Evolutionary conservation across 1,284 basidiomycete genomes (phyloP).

Genomic region (Moesziomyces sp.): DNA sequence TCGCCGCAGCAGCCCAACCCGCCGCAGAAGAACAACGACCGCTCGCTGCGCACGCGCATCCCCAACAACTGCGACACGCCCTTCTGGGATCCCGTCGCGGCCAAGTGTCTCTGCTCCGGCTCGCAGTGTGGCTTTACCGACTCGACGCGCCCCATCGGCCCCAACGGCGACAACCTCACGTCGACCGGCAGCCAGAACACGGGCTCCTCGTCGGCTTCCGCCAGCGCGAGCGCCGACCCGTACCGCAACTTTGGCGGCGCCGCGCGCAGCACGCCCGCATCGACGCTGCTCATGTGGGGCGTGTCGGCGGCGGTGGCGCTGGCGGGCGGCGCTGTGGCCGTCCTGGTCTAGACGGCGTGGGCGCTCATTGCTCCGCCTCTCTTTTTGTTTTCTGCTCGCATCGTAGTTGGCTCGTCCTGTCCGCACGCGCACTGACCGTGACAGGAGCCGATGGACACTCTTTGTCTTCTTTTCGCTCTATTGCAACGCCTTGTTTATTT

Average conservation of each 20-base stretch:
- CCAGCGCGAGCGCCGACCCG: conserved; percentile 32
- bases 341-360: conserved; percentile 13
- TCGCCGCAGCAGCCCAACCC: conserved; percentile 60
- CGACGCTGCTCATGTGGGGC: conserved; percentile 20
- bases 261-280: neutral
- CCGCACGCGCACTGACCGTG: neutral
- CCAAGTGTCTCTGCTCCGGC: conserved; percentile 57
- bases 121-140: conserved; percentile 52
- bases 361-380: too few relatives aligned
- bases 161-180: conserved; percentile 50
- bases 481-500: neutral
- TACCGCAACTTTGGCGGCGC: conserved; percentile 40
- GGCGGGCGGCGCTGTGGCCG: conserved; percentile 24
- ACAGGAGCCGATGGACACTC: neutral
- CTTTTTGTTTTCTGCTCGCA: neutral
- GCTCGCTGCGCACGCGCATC: conserved; percentile 53
- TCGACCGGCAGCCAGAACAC: conserved; percentile 37
- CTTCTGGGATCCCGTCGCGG: conserved; percentile 61
- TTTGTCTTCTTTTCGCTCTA: neutral
- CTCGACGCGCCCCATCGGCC: conserved; percentile 56
- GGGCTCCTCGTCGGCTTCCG: conserved; percentile 3
- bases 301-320: conserved; percentile 16
- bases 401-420: neutral
- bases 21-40: conserved; percentile 61
- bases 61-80: conserved; percentile 56